Conservation (phyloP, 345 rosid species). For the Corchorus capsularis region DNA sequence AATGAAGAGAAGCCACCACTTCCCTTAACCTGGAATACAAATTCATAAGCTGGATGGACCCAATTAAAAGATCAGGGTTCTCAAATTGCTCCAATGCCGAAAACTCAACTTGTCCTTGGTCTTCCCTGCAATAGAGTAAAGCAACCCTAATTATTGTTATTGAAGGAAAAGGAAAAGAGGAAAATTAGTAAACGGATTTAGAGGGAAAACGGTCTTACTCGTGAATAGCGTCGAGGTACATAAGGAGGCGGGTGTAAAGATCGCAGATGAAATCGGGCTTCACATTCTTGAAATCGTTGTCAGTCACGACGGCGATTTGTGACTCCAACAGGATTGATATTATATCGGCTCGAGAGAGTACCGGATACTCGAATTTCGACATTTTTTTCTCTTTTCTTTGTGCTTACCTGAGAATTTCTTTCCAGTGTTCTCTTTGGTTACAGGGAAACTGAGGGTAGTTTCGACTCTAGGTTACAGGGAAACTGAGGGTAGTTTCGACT, state of each 20-base stretch:
- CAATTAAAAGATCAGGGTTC: slow-evolving; percentile 77
- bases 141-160: background rate
- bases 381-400: slow-evolving; percentile 25
- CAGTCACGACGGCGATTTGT: slow-evolving; percentile 56
- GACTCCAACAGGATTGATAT: slow-evolving; percentile 54
- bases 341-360: slow-evolving; percentile 61
- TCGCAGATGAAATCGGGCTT: slow-evolving; percentile 51
- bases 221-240: slow-evolving; percentile 61
- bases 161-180: background rate
- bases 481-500: background rate
- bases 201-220: slow-evolving; percentile 42
- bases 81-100: slow-evolving; percentile 77
- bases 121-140: slow-evolving; percentile 51
- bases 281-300: slow-evolving; percentile 53
- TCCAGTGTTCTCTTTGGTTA: background rate
- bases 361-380: slow-evolving; percentile 76
- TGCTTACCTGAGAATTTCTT: background rate
- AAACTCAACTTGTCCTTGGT: slow-evolving; percentile 74
- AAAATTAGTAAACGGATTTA: background rate
- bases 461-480: background rate
- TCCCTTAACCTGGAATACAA: slow-evolving; percentile 50
- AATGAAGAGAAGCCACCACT: slow-evolving; percentile 42
- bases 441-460: slow-evolving; percentile 8
- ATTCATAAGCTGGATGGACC: slow-evolving; percentile 49
- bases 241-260: slow-evolving; percentile 65